A percentile compares a stretch with the other conserved stretches of the same genome.
Conservation (phyloP, 768 basidiomycete genomes). For the Termitomyces sp. region DNA sequence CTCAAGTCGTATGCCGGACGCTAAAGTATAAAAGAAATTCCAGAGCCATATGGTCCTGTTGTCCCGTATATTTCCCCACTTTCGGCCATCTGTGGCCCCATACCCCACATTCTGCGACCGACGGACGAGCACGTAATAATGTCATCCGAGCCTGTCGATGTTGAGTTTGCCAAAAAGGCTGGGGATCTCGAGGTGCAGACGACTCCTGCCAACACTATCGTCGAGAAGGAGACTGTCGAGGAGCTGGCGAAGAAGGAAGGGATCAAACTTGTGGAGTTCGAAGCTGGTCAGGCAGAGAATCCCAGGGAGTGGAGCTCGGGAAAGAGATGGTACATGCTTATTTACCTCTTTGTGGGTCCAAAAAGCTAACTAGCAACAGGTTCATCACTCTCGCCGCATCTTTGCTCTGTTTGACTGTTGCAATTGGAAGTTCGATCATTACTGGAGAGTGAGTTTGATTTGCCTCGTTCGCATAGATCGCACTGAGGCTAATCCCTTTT, state of each 20-base stretch:
- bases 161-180: background rate
- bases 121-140: background rate
- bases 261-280: conserved; percentile 7
- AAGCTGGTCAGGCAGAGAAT: conserved; percentile 5
- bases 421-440: conserved; percentile 32
- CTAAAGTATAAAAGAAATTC: background rate
- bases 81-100: background rate
- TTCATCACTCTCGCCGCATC: conserved; percentile 28
- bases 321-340: conserved; percentile 26
- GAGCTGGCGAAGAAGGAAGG: conserved; percentile 22
- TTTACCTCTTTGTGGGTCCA: background rate
- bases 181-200: conserved; percentile 1
- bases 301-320: conserved; percentile 2
- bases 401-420: conserved; percentile 29
- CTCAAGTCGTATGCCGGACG: background rate
- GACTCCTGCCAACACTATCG: conserved; percentile 2
- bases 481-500: background rate
- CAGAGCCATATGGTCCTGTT: background rate
- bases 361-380: conserved; percentile 11
- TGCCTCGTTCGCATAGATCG: background rate
- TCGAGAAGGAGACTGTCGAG: conserved; percentile 19
- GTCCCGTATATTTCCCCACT: background rate
- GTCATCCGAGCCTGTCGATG: background rate
- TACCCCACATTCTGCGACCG: background rate
- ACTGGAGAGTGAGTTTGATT: conserved; percentile 30